Evolutionary conservation across 2,329 filamentous ascomycete genomes (phyloP).

Genomic region (Penicillium nordicum): DNA sequence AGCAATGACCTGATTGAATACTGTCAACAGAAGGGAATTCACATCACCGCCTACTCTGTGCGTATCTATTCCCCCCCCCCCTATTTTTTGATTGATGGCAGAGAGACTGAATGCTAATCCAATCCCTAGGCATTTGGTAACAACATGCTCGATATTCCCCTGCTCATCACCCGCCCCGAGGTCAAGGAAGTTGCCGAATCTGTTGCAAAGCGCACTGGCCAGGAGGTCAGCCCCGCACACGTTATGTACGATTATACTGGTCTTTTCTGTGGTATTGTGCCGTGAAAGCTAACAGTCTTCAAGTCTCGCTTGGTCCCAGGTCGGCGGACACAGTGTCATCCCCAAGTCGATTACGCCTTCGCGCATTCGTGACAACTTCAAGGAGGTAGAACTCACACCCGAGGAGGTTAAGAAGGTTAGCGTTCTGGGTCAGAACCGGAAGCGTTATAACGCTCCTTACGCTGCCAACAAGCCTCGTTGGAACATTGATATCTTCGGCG

Average conservation of each 20-base stretch:
- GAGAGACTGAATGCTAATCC: not conserved
- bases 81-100: not conserved
- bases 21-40: slow-evolving; percentile 57
- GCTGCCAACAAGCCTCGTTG: slow-evolving; percentile 49
- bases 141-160: slow-evolving; percentile 58
- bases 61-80: not conserved
- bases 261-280: not conserved
- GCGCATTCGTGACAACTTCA: slow-evolving; percentile 44
- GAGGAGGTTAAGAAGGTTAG: slow-evolving; percentile 39
- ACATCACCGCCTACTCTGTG: slow-evolving; percentile 62
- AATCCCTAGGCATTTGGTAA: slow-evolving; percentile 51
- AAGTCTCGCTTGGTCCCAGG: slow-evolving; percentile 40
- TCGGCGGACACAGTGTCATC: slow-evolving; percentile 41
- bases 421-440: slow-evolving; percentile 31
- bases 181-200: slow-evolving; percentile 64
- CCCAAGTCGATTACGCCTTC: slow-evolving; percentile 44
- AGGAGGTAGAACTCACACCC: slow-evolving; percentile 39
- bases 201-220: slow-evolving; percentile 35
- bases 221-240: slow-evolving; percentile 35
- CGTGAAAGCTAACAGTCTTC: slow-evolving; percentile 6
- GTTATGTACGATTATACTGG: slow-evolving; percentile 29
- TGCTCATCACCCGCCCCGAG: slow-evolving; percentile 61
- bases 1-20: slow-evolving; percentile 56
- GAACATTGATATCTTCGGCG: slow-evolving; percentile 56
- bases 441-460: slow-evolving; percentile 39